Base-by-base conservation (phyloP, 208 protist genomes). In the Acanthamoeba healyi region DNA sequence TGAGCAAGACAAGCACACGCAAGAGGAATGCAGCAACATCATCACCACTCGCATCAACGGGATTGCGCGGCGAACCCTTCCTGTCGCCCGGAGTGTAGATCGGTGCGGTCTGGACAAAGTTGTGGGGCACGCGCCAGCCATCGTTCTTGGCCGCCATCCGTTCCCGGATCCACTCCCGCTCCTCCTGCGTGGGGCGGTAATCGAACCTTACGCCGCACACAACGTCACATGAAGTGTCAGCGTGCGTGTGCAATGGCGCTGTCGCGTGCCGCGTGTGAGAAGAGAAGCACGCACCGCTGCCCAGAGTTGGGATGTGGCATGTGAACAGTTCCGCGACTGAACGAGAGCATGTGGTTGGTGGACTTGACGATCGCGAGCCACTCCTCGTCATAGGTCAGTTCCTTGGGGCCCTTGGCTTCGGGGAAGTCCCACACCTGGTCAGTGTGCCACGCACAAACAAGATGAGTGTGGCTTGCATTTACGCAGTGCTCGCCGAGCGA, bases 321-420 rank as follows among this genome's bases (percentile, higher is more conserved):
- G 29, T 40, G 12, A 24, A 91, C 46, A 26, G 6, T 40, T 5
- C 36, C 34, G 54, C 38, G 84, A 0, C 34, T 29, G 24, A 91
- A 91, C 24, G 84, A 91, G 24, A 72, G 58, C 24, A 91, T 26
- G 34, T 91, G 84, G n/a, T 91, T 91, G 38, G 84, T 91, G 34
- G 84, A 91, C n/a, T 51, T 40, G 6, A 70, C 36, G 17, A 91
- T 91, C 17, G 84, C 84, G 38, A 91, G 49, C 84, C 84, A 91
- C 36, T 91, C 84, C 58, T 72, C 84, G 36, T 91, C 84, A 26
- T 91, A 91, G 58, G 14, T 29, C 56, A 91, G n/a, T 54, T 91
- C 58, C 7, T 42, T 65, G 6, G 84, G 84, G 0, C 58, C 84
- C 29, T 24, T 91, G 49, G 84, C 84, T n/a, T 65, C 34, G n/a